Evolutionary conservation across 163 green algal species (phyloP).

Genomic region (Smithsoniella earleae): DNA sequence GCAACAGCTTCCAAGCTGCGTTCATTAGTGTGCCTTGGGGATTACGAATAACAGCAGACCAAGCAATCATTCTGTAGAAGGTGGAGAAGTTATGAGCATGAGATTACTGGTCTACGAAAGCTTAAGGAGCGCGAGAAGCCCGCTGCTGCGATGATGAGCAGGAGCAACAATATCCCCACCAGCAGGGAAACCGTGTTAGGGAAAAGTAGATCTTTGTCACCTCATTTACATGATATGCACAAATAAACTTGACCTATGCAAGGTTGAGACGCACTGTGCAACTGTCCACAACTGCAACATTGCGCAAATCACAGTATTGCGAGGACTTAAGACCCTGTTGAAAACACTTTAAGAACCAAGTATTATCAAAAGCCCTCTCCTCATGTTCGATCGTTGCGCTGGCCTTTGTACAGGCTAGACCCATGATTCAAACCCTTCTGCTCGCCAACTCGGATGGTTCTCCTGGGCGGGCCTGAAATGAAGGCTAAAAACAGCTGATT

Average conservation of each 20-base stretch:
- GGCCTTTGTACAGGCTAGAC: neutral
- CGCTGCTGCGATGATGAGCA: neutral
- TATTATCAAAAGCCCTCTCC: neutral
- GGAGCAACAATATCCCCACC: too few relatives aligned
- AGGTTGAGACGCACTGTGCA: neutral
- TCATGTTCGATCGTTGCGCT: neutral
- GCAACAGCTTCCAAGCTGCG: neutral
- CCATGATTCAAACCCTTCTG: too few relatives aligned
- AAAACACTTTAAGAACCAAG: constrained; percentile 13
- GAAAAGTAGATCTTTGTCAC: neutral
- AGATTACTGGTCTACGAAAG: neutral
- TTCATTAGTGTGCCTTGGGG: neutral
- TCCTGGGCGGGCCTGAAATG: too few relatives aligned
- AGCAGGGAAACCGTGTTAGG: neutral
- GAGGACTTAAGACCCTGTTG: neutral
- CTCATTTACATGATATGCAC: neutral
- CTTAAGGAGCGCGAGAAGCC: neutral
- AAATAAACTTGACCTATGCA: neutral
- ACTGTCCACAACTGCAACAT: neutral
- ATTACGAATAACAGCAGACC: neutral
- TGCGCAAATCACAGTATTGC: neutral
- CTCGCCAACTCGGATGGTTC: too few relatives aligned
- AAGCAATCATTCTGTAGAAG: neutral
- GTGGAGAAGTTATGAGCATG: neutral
- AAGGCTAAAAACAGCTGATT: too few relatives aligned